These are phyloP conservation scores for Lagenaria siceraria DNA, from an alignment of 306 rosid genomes.

Conservation along the genomic window DNA sequence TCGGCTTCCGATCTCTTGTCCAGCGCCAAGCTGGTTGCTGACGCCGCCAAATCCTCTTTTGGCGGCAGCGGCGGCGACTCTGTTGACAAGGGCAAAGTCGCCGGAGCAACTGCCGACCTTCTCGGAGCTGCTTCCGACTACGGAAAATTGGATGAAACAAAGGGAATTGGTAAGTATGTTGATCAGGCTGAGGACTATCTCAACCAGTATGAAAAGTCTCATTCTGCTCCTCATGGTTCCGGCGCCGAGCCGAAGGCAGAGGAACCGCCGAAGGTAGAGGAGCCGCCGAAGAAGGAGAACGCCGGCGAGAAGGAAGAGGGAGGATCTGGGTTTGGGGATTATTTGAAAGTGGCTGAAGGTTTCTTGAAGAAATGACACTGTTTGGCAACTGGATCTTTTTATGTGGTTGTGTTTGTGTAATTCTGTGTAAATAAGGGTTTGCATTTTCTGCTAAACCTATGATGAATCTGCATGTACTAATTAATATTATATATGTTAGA, in stretches of 20 bases:
- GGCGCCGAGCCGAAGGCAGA: not conserved
- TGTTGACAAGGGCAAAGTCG: slow-evolving; percentile 8
- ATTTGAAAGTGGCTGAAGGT: slow-evolving; percentile 9
- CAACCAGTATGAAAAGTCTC: not conserved
- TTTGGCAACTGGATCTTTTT: not conserved
- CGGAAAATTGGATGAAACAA: not conserved
- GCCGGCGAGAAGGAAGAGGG: not conserved
- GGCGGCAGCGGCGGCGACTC: not conserved
- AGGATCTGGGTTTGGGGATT: slow-evolving; percentile 5
- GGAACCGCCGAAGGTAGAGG: not conserved
- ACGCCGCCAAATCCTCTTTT: slow-evolving; percentile 1
- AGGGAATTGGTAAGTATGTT: not conserved
- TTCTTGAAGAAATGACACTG: not conserved
- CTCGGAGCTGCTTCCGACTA: slow-evolving; percentile 8
- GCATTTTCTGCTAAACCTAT: not conserved
- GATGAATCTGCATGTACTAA: not conserved
- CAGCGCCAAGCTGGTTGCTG: slow-evolving; percentile 12
- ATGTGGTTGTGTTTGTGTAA: not conserved
- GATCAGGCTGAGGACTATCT: slow-evolving; percentile 9
- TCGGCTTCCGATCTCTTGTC: slow-evolving; percentile 7
- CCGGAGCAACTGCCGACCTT: slow-evolving; percentile 7
- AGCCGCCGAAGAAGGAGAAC: not conserved
- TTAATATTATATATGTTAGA: not conserved
- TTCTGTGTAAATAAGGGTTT: not conserved
- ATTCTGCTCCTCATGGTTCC: not conserved